A percentile compares a stretch with the other conserved stretches of the same genome.
These are phyloP conservation scores for Blastobotrys terrestris DNA, from an alignment of 805 yeast genomes.

Conservation along the genomic window DNA sequence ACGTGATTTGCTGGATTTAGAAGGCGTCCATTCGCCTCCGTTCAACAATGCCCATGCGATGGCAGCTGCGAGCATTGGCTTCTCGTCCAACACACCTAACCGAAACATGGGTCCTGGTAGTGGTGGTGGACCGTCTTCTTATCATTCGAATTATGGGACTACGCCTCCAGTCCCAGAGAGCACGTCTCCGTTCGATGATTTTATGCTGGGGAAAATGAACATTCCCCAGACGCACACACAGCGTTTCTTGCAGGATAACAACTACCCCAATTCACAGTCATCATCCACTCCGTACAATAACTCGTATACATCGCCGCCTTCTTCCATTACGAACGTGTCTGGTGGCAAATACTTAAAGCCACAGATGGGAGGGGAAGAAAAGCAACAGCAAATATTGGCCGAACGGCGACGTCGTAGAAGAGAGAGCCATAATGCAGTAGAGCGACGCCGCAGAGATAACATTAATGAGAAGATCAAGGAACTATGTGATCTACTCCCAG, in stretches of 20 bases:
- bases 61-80: constrained; percentile 14
- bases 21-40: constrained; percentile 17
- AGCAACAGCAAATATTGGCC: constrained; percentile 27
- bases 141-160: constrained; percentile 10
- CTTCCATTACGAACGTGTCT: not conserved
- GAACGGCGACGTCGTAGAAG: constrained; percentile 71
- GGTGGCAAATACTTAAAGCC: constrained; percentile 6
- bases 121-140: not conserved
- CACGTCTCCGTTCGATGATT: constrained; percentile 28
- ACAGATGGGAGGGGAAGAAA: constrained; percentile 11
- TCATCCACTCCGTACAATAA: constrained; percentile 1
- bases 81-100: constrained; percentile 9
- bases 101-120: not conserved
- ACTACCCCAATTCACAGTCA: constrained; percentile 12
- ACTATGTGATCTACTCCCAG: constrained; percentile 75
- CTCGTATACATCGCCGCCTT: not conserved
- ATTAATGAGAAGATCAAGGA: constrained; percentile 86
- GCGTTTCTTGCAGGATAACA: constrained; percentile 23
- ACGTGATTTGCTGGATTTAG: constrained; percentile 23
- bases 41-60: constrained; percentile 9
- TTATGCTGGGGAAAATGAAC: constrained; percentile 12
- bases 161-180: constrained; percentile 25
- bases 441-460: constrained; percentile 82
- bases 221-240: constrained; percentile 18
- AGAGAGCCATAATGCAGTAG: constrained; percentile 92